Evolutionary conservation across 179 eudicot species (phyloP).

Genomic region (Sideroxylon spinosum): DNA sequence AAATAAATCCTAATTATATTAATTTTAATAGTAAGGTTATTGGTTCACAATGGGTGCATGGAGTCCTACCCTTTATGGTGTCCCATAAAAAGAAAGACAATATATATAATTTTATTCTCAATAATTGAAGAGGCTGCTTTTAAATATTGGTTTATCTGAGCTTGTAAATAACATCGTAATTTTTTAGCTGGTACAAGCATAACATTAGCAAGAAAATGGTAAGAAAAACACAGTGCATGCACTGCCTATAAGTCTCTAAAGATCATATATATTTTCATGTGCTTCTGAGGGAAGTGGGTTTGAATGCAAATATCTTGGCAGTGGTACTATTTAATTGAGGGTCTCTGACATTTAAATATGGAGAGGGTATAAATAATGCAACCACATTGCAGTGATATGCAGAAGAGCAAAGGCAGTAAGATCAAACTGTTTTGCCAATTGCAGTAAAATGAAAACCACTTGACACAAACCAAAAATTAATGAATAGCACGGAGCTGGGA

Average conservation of each 20-base stretch:
- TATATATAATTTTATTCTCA: too few relatives aligned
- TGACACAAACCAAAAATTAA: neutral
- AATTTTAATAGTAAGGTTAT: too few relatives aligned
- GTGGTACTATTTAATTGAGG: neutral
- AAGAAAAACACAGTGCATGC: too few relatives aligned
- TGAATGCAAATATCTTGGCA: neutral
- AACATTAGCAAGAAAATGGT: neutral
- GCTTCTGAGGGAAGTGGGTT: neutral
- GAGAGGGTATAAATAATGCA: neutral
- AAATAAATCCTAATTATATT: too few relatives aligned
- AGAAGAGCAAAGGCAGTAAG: neutral
- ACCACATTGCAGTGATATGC: neutral
- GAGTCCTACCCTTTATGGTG: too few relatives aligned
- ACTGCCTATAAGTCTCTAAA: neutral
- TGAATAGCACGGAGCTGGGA: neutral
- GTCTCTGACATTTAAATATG: neutral
- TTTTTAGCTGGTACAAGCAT: too few relatives aligned
- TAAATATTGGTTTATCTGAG: too few relatives aligned
- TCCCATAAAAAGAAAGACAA: too few relatives aligned
- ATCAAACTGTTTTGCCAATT: neutral
- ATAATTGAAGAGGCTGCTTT: too few relatives aligned
- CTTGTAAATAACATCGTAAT: too few relatives aligned
- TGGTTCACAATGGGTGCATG: too few relatives aligned
- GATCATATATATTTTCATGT: neutral
- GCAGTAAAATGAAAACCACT: constrained; percentile 19